Percentiles rank a stretch among this genome's conserved stretches.
Evolutionary conservation across 345 rosid species (phyloP).

Genomic region (Salix koriyanagi): DNA sequence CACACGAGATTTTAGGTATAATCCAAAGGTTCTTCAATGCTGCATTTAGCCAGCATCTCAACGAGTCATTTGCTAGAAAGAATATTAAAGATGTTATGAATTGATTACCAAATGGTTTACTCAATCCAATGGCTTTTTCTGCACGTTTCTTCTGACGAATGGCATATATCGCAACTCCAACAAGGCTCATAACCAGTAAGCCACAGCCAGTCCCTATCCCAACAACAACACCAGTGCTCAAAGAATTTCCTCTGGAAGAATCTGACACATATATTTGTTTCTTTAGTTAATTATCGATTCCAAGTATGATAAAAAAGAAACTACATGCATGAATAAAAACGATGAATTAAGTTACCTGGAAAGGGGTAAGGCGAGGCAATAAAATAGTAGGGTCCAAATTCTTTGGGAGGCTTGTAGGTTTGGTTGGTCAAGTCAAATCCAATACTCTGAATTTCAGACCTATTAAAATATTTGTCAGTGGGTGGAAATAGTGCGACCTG

Average conservation of each 20-base stretch:
- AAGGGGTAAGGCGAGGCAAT: constrained; percentile 80
- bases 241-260: constrained; percentile 30
- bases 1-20: background rate
- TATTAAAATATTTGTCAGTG: constrained; percentile 49
- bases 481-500: constrained; percentile 75
- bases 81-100: background rate
- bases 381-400: constrained; percentile 85
- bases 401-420: constrained; percentile 75
- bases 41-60: background rate
- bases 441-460: constrained; percentile 58
- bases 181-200: constrained; percentile 53
- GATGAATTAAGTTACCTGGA: constrained; percentile 50
- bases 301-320: background rate
- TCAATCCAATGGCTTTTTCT: constrained; percentile 78
- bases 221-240: constrained; percentile 41
- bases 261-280: constrained; percentile 38
- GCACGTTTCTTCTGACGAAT: constrained; percentile 90
- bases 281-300: constrained; percentile 1
- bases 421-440: constrained; percentile 86
- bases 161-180: constrained; percentile 68
- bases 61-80: background rate
- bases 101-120: constrained; percentile 78
- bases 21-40: background rate
- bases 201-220: constrained; percentile 51
- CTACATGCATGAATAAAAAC: background rate